These are phyloP conservation scores for Sugiyamaella qingdaonensis DNA, from an alignment of 805 yeast genomes.

Conservation along the genomic window DNA sequence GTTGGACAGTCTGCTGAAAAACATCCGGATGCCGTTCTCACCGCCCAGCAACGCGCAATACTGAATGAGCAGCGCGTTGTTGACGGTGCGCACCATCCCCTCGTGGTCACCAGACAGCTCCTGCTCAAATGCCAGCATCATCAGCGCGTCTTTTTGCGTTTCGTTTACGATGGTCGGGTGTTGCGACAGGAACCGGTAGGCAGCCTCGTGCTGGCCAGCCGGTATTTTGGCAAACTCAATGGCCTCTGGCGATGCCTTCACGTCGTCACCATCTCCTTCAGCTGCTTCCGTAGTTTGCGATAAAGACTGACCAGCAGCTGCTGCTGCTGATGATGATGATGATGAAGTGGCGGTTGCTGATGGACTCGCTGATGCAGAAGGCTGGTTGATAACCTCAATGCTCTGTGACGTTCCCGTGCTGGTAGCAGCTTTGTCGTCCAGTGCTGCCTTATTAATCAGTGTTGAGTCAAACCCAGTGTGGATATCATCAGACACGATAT, in stretches of 20 bases:
- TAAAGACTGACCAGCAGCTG: neutral
- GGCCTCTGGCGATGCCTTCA: slow-evolving; percentile 56
- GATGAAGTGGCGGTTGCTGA: neutral
- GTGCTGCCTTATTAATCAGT: slow-evolving; percentile 53
- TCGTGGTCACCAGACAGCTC: slow-evolving; percentile 59
- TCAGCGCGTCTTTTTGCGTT: slow-evolving; percentile 83
- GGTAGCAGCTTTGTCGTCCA: neutral
- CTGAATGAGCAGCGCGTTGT: slow-evolving; percentile 75
- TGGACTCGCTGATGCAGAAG: slow-evolving; percentile 8
- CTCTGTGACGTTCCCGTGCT: slow-evolving; percentile 4
- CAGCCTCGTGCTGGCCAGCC: slow-evolving; percentile 42
- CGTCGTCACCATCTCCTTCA: slow-evolving; percentile 22
- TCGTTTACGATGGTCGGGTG: slow-evolving; percentile 68
- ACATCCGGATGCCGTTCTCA: slow-evolving; percentile 51
- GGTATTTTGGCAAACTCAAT: slow-evolving; percentile 58
- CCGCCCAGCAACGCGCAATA: slow-evolving; percentile 49
- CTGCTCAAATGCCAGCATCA: slow-evolving; percentile 87
- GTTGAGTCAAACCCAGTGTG: slow-evolving; percentile 91
- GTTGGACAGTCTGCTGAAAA: slow-evolving; percentile 56
- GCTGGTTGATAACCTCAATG: slow-evolving; percentile 35
- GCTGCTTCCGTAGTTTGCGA: slow-evolving; percentile 3
- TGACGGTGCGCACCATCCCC: slow-evolving; percentile 62
- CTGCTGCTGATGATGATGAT: neutral
- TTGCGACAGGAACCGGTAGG: slow-evolving; percentile 49
- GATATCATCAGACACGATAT: slow-evolving; percentile 86